Evolutionary conservation across 768 basidiomycete species (phyloP), one percentile per base, ranked within the genome.

Genomic region (Lactarius hengduanensis): DNA sequence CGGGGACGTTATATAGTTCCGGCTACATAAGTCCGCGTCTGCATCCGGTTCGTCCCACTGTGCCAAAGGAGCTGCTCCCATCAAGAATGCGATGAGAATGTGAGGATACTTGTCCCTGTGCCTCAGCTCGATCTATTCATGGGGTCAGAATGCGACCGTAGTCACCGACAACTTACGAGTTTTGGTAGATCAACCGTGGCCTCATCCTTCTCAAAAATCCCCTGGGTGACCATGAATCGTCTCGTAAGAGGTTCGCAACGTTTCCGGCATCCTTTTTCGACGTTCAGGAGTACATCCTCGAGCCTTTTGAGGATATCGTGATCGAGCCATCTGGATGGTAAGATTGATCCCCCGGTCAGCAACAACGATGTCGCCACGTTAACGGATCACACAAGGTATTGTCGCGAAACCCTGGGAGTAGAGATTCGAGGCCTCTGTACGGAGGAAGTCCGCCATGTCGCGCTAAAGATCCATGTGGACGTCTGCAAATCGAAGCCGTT

Each of bases 271-370:
- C 98, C 97, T 80, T 92, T 96, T 71, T 92, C 92, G 4, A 96
- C 10, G 38, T 13, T 38, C 38, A 92, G 81, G 62, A 99, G 80
- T 9, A 94, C 91, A 20, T 93, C 88, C 77, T 98, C 96, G 41
- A 99, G 83, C 69, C 90, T 92, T 72, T 88, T 87, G 75, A 95
- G 81, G 73, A 98, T 96, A 71, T 96, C 97, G 75, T 98, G 97
- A 71, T 97, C 96, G 74, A 86, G 98, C 93, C 77, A 95, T 96
- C 76, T 98, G 95, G 63, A 98, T 92, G 20, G 92, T 88, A 76
- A 98, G 94, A 77, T 92, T 96, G 71, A 95, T 89, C n/a, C 88
- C 86, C n/a, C 94, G 87, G 77, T 98, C 97, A 2, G 94, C 96
- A 26, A 99, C 92, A 73, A 99, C 96, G 73, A 99, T 87, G 73